Evolutionary conservation across 2,329 filamentous ascomycete species (phyloP).

Genomic region (Apiospora marii): DNA sequence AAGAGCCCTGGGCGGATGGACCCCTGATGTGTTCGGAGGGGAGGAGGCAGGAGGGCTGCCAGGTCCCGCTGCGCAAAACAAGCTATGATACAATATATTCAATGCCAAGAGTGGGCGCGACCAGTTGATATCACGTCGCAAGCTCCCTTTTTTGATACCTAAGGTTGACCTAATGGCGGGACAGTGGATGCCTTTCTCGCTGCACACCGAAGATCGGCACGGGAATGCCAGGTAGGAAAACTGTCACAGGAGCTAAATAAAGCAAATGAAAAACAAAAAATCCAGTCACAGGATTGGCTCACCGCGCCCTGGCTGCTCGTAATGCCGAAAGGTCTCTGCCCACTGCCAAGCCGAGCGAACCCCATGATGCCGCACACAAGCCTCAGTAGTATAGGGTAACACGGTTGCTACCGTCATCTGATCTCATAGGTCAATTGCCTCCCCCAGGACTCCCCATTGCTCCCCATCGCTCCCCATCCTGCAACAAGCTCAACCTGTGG

Average conservation of each 20-base stretch:
- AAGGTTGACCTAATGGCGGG: constrained; percentile 5
- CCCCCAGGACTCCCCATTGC: background rate
- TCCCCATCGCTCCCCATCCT: constrained; percentile 1
- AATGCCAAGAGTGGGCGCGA: constrained; percentile 11
- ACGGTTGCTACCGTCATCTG: constrained; percentile 18
- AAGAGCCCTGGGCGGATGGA: background rate
- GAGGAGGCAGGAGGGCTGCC: background rate
- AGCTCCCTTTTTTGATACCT: background rate
- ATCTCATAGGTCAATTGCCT: constrained; percentile 9
- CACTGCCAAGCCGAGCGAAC: constrained; percentile 5
- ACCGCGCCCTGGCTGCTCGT: background rate
- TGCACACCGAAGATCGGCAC: constrained; percentile 20
- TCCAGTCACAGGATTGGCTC: background rate
- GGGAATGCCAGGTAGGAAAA: background rate
- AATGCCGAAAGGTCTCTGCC: constrained; percentile 3
- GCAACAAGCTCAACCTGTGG: background rate
- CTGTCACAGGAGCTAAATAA: constrained; percentile 9
- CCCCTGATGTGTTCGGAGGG: background rate
- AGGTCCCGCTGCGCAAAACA: constrained; percentile 5
- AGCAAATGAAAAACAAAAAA: background rate
- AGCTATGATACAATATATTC: constrained; percentile 1
- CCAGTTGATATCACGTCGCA: background rate
- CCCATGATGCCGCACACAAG: constrained; percentile 8
- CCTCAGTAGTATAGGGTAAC: background rate
- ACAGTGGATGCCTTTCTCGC: background rate